A percentile compares a stretch with the other conserved stretches of the same genome.
These are phyloP conservation scores for Aureobasidium sp. DNA, from an alignment of 2,329 filamentous ascomycete genomes.

Conservation along the genomic window DNA sequence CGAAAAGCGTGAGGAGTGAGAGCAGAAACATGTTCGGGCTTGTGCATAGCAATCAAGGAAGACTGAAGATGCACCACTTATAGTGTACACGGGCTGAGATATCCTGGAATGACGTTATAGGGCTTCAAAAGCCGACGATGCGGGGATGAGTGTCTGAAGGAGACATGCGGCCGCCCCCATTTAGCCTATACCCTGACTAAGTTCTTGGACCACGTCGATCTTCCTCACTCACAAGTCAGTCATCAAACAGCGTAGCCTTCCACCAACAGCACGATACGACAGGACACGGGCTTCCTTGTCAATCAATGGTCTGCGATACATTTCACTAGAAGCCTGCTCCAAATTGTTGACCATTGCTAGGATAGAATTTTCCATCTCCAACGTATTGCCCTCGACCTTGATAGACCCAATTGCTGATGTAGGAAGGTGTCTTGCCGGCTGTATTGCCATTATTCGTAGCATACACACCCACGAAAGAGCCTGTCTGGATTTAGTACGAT, in stretches of 20 bases:
- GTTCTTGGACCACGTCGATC: background rate
- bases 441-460: slow-evolving; percentile 17
- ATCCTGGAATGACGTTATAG: too few relatives aligned
- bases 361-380: slow-evolving; percentile 9
- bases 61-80: too few relatives aligned
- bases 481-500: background rate
- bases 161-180: background rate
- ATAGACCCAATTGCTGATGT: slow-evolving; percentile 15
- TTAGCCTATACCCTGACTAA: slow-evolving; percentile 1
- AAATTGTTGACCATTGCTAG: slow-evolving; percentile 8
- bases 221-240: background rate
- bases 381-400: slow-evolving; percentile 18
- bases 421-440: slow-evolving; percentile 2
- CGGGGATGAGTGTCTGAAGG: background rate
- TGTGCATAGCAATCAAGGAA: too few relatives aligned
- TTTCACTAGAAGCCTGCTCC: background rate
- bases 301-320: too few relatives aligned
- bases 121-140: background rate
- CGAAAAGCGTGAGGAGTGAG: slow-evolving; percentile 1
- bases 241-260: too few relatives aligned
- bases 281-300: too few relatives aligned
- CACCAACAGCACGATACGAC: too few relatives aligned
- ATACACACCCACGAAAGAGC: slow-evolving; percentile 15
- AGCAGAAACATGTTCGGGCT: background rate
- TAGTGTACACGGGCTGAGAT: too few relatives aligned